A percentile compares a stretch with the other conserved stretches of the same genome.
These are phyloP conservation scores for Cajanus cajan DNA, from an alignment of 306 rosid species.

Conservation along the genomic window DNA sequence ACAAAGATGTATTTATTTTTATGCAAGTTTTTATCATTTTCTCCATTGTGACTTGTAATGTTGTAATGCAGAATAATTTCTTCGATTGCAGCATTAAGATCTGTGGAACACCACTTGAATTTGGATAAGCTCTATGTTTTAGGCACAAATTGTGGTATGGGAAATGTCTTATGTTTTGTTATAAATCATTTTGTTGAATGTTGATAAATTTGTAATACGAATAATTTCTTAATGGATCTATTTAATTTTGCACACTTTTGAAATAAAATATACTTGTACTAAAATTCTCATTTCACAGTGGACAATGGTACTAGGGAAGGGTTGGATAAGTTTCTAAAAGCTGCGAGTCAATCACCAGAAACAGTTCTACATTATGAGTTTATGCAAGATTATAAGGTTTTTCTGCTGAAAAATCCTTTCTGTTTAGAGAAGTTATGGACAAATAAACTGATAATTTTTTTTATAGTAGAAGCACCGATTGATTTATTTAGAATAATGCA, in stretches of 20 bases:
- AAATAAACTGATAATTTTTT: background rate
- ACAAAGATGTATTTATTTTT: conserved; percentile 1
- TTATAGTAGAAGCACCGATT: background rate
- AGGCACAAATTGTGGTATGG: conserved; percentile 97
- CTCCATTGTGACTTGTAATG: conserved; percentile 74
- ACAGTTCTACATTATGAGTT: conserved; percentile 98
- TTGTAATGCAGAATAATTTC: conserved; percentile 96
- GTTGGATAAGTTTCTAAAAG: conserved; percentile 89
- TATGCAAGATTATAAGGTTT: conserved; percentile 99
- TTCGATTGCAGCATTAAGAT: conserved; percentile 96
- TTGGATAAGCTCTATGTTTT: conserved; percentile 95
- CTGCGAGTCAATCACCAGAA: conserved; percentile 88
- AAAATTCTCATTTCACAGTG: conserved; percentile 52
- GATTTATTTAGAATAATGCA: background rate
- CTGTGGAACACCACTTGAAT: conserved; percentile 86
- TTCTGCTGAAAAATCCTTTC: conserved; percentile 17
- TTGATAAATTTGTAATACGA: background rate
- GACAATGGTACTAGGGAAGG: conserved; percentile 95
- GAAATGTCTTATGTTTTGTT: conserved; percentile 10
- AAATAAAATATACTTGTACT: conserved; percentile 3
- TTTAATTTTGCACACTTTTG: background rate
- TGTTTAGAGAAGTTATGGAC: background rate
- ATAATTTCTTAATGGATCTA: background rate
- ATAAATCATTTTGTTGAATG: background rate
- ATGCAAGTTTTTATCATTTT: conserved; percentile 28